Evolutionary conservation across 2,329 filamentous ascomycete species (phyloP), one percentile per base, ranked within the genome.

Genomic region (Dothistroma pini): DNA sequence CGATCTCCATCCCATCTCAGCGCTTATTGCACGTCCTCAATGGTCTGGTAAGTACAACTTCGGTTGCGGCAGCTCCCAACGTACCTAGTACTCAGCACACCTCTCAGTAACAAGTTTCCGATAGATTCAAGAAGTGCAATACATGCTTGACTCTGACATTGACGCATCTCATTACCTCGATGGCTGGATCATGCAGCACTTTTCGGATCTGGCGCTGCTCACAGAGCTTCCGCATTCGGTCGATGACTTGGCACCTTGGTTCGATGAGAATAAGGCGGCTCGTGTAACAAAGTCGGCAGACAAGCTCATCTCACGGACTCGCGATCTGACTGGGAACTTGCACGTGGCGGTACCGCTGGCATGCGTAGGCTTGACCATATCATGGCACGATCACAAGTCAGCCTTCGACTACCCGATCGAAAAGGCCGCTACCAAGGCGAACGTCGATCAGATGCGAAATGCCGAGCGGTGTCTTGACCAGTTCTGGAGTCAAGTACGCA

Each of bases 391-490:
- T 16, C 16, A 14, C 8, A 10, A 35, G 11, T 34, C 50, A 32
- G 22, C 25, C n/a, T 83, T 85, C 59, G 60, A 62, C 48, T 85
- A 78, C 75, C 83, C 79, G 55, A 75, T 75, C 5, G 74, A 79
- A 2, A 83, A 81, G 64, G 78, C 75, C 10, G 76, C 76, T 1
- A 84, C 74, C 1, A 75, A 75, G 57, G 76, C 78, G 12, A 84
- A 76, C 19, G 74, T 79, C 0, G 74, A 78, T 5, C 68, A 70
- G 0, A 75, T 85, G 70, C 75, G 77, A 10, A 63, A 51, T 1
- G 81, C 83, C 0, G 83, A 86, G 69, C 29, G 48, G 0, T 74
- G 77, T 29, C 73, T 86, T 4, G 82, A 84, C 64, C 58, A 52
- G 0, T 80, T 83, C 59, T 84, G 81, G 82, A 47, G 54, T 53